Conservation (phyloP, 306 rosid species). For the Malus sieversii region DNA sequence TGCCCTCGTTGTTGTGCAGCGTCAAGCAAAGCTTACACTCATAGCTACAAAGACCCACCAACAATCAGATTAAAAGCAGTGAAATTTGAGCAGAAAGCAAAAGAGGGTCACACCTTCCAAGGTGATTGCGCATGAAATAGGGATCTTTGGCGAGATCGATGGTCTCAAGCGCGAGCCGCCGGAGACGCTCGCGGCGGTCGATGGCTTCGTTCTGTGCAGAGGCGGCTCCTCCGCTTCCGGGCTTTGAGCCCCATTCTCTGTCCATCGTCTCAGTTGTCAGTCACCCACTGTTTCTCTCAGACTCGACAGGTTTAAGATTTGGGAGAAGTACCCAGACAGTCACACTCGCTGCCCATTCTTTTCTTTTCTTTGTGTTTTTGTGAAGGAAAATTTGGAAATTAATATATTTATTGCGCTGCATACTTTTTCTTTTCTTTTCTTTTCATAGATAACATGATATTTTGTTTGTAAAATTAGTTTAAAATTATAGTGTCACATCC, state of each 20-base stretch:
- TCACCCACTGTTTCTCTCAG: neutral
- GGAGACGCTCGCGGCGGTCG: slow-evolving; percentile 94
- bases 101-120: slow-evolving; percentile 42
- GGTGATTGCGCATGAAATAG: slow-evolving; percentile 94
- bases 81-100: neutral
- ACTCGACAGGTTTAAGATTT: neutral
- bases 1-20: slow-evolving; percentile 91
- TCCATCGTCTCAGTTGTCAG: slow-evolving; percentile 34
- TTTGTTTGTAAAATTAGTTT: too few species aligned
- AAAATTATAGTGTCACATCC: too few species aligned
- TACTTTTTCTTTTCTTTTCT: too few species aligned
- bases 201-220: slow-evolving; percentile 94
- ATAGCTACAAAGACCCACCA: slow-evolving; percentile 37
- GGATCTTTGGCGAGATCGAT: slow-evolving; percentile 97
- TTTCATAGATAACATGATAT: too few species aligned
- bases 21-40: slow-evolving; percentile 94
- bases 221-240: slow-evolving; percentile 98
- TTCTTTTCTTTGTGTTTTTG: neutral
- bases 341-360: too few species aligned
- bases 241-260: slow-evolving; percentile 99
- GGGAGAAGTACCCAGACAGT: neutral
- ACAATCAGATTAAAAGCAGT: neutral
- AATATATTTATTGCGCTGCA: neutral
- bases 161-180: slow-evolving; percentile 85
- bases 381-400: neutral